Evolutionary conservation across 805 yeast species (phyloP).

Genomic region (Yamadazyma scolyti): DNA sequence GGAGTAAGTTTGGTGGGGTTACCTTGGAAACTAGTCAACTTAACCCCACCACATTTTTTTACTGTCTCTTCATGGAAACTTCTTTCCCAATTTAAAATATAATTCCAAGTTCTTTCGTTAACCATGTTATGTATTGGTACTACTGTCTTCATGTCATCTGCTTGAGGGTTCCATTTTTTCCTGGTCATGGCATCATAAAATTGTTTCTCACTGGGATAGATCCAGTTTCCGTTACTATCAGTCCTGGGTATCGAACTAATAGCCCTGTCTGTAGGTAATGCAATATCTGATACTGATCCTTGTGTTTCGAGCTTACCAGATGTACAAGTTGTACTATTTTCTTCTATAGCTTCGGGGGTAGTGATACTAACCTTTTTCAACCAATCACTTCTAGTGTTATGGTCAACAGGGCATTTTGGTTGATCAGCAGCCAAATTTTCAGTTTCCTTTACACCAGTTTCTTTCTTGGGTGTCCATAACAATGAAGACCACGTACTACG

Average conservation of each 20-base stretch:
- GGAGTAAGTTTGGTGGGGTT: constrained; percentile 86
- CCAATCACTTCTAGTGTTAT: constrained; percentile 36
- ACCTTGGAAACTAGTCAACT: constrained; percentile 83
- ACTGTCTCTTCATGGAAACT: constrained; percentile 46
- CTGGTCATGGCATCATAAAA: constrained; percentile 92
- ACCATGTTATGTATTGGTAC: constrained; percentile 94
- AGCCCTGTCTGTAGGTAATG: constrained; percentile 70
- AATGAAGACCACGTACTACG: constrained; percentile 33
- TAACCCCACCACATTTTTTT: constrained; percentile 72
- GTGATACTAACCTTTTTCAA: constrained; percentile 28
- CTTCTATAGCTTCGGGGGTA: constrained; percentile 40
- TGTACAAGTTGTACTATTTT: constrained; percentile 5
- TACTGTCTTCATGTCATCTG: constrained; percentile 79
- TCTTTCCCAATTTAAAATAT: constrained; percentile 79
- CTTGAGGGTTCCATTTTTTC: constrained; percentile 81
- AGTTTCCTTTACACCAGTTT: constrained; percentile 35
- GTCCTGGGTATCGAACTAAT: constrained; percentile 83
- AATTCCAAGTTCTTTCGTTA: constrained; percentile 89
- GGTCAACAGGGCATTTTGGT: constrained; percentile 24
- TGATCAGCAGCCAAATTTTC: constrained; percentile 19
- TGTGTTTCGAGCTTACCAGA: constrained; percentile 35
- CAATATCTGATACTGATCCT: constrained; percentile 36
- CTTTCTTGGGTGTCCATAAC: constrained; percentile 31
- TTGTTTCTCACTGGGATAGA: constrained; percentile 93
- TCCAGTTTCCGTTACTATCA: constrained; percentile 64